These are phyloP conservation scores for Lentithecium fluviatile DNA, from an alignment of 495 filamentous ascomycete species.

Conservation along the genomic window DNA sequence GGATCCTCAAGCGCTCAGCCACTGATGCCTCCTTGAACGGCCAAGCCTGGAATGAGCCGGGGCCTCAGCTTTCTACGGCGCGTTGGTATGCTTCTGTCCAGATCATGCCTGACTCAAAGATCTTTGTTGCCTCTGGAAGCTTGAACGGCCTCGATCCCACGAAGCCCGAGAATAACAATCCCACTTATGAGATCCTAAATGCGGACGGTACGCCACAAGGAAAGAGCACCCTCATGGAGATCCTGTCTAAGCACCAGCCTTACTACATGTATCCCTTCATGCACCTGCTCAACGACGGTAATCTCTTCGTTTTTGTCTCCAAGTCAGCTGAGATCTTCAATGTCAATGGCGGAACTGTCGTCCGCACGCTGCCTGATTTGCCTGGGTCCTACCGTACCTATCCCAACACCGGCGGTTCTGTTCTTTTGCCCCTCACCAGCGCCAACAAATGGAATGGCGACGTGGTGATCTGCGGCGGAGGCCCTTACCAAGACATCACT, in stretches of 20 bases:
- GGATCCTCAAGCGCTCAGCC: slow-evolving; percentile 53
- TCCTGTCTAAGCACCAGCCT: slow-evolving; percentile 58
- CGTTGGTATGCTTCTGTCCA: slow-evolving; percentile 64
- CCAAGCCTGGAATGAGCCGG: slow-evolving; percentile 56
- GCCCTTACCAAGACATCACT: slow-evolving; percentile 62
- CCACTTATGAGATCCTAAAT: slow-evolving; percentile 60
- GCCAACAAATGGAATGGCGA: slow-evolving; percentile 53
- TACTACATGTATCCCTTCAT: slow-evolving; percentile 69
- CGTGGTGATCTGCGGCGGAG: slow-evolving; percentile 62
- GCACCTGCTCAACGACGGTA: slow-evolving; percentile 57
- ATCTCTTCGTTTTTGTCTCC: slow-evolving; percentile 56
- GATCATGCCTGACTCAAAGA: slow-evolving; percentile 54
- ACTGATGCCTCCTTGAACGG: slow-evolving; percentile 52
- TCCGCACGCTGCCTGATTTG: slow-evolving; percentile 55
- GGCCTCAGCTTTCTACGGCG: slow-evolving; percentile 53
- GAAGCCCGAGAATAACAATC: slow-evolving; percentile 59
- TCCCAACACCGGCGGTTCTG: slow-evolving; percentile 62
- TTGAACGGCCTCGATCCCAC: slow-evolving; percentile 61
- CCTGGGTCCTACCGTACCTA: slow-evolving; percentile 61
- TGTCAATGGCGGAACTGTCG: slow-evolving; percentile 43
- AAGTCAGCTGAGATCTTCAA: slow-evolving; percentile 60
- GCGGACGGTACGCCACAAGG: slow-evolving; percentile 46
- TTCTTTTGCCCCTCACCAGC: slow-evolving; percentile 57
- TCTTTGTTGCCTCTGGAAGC: slow-evolving; percentile 63
- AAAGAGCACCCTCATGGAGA: slow-evolving; percentile 49